Evolutionary conservation across 495 filamentous ascomycete species (phyloP), one percentile per base, ranked within the genome.

Genomic region (Penicillium antarcticum): DNA sequence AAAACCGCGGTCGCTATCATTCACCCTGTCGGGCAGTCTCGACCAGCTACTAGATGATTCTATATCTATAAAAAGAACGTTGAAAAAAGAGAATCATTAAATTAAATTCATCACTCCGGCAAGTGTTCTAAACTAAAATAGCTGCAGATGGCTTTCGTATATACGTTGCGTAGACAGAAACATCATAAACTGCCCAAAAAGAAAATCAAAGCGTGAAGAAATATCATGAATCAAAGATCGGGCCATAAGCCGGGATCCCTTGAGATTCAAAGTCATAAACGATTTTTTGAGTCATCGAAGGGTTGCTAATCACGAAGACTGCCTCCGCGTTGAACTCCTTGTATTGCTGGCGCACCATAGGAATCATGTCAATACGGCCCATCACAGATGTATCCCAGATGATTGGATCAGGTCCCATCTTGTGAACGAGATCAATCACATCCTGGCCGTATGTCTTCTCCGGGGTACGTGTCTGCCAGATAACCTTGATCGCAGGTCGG

Each of bases 221-320:
- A 24, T 41, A 35, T 69, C 61, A 88, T 21, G 85, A 87, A 67
- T 89, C 86, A 65, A 86, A 89, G 44, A 89, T 85, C 3, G 86
- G 80, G 24, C 86, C 86, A 65, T 80, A 89, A 4, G 86, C 82
- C 10, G 83, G 78, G 16, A 88, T 67, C 0, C 84, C 83, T 35
- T 84, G 70, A 3, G 65, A 76, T 62, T 87, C 82, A 62, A 90
- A 70, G 11, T 80, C 83, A 61, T 82, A 87, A 7, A 88, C 82
- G 35, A 88, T 74, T 66, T 82, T 80, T 57, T 74, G 70, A 34
- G 85, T 89, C 33, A 88, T 72, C 48, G 68, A 79, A 52, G 81
- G 82, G 62, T 89, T 89, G 35, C 75, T 80, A 53, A 91, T 86
- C 38, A 87, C 73, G 60, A 87, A 81, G 13, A 87, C 83, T 2